Percentiles rank a stretch among this genome's conserved stretches.
Evolutionary conservation across 805 yeast species (phyloP).

Genomic region (Sungouiella blattae): DNA sequence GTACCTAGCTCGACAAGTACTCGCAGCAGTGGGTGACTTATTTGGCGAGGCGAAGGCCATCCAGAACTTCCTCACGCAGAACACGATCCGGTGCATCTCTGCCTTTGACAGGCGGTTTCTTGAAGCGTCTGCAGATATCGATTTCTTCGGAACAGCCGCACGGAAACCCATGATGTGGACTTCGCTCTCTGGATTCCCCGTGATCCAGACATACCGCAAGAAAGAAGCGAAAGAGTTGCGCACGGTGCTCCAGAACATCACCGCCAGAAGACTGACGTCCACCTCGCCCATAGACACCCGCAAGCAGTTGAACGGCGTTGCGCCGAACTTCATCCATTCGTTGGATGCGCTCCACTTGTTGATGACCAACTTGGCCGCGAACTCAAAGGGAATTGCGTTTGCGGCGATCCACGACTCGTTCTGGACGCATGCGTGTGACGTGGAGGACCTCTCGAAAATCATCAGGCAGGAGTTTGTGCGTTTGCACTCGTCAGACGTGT

Average conservation of each 20-base stretch:
- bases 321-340: constrained; percentile 44
- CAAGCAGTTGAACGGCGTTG: constrained; percentile 36
- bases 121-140: constrained; percentile 1
- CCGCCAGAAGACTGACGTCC: constrained; percentile 15
- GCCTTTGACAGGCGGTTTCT: constrained; percentile 21
- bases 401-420: constrained; percentile 42
- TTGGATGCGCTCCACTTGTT: constrained; percentile 38
- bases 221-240: constrained; percentile 10
- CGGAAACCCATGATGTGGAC: constrained; percentile 42
- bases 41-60: constrained; percentile 31
- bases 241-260: constrained; percentile 23
- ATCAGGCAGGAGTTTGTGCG: constrained; percentile 35
- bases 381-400: constrained; percentile 21
- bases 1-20: constrained; percentile 10
- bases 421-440: constrained; percentile 39
- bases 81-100: constrained; percentile 26
- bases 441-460: constrained; percentile 20
- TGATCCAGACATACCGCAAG: constrained; percentile 33
- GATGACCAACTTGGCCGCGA: constrained; percentile 30
- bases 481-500: constrained; percentile 26
- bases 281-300: constrained; percentile 23
- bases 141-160: constrained; percentile 18
- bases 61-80: constrained; percentile 34
- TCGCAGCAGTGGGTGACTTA: constrained; percentile 18
- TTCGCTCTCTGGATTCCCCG: constrained; percentile 37